Evolutionary conservation across 139 green algal genomes (phyloP), one percentile per base, ranked within the genome.

Genomic region (Mesotaenium endlicherianum): DNA sequence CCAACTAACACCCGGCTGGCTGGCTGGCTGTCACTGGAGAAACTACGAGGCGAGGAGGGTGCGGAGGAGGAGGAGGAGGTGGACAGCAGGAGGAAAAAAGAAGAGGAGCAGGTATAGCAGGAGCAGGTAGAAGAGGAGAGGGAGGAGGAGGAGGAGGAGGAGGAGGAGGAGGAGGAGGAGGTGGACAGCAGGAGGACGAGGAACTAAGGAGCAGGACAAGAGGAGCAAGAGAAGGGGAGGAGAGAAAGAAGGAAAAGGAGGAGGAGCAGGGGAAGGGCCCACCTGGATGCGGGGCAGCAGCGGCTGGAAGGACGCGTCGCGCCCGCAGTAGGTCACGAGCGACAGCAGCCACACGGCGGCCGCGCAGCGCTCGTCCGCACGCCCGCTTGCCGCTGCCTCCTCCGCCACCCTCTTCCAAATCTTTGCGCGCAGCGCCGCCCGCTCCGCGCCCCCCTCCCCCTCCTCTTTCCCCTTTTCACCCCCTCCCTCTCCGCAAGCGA

Each of bases 301-400:
- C 0, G 58, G 55, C 42, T 87, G 55, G 41, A 98, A 69, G 44
- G 42, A 53, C 0, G 87, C 74, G 55, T 91, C 77, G 11, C 81
- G 40, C 30, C 90, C 85, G 39, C 87, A 92, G 88, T 92, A 94
- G 45, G 86, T 89, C 58, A 97, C 79, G 70, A 98, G 88, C 0
- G 84, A 91, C 40, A 97, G 86, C 69, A 97, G 89, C 93, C 92
- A 95, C n/a, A 97, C 89, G 26, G 90, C 88, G 2, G 82, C 92
- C 0, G 91, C 90, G 50, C 88, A 91, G 34, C 95, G 91, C 69
- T 90, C 88, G 88, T 95, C 93, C 50, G 64, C 49, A 4, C 88
- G 70, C 11, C 59, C 87, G 77, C 89, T 81, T 50, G 88, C 79
- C n/a, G 94, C 72, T 42, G 90, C 76, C 83, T 94, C 87, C 3